Conservation (phyloP, 2,329 filamentous ascomycete species). For the Ascochyta clinopodiicola region DNA sequence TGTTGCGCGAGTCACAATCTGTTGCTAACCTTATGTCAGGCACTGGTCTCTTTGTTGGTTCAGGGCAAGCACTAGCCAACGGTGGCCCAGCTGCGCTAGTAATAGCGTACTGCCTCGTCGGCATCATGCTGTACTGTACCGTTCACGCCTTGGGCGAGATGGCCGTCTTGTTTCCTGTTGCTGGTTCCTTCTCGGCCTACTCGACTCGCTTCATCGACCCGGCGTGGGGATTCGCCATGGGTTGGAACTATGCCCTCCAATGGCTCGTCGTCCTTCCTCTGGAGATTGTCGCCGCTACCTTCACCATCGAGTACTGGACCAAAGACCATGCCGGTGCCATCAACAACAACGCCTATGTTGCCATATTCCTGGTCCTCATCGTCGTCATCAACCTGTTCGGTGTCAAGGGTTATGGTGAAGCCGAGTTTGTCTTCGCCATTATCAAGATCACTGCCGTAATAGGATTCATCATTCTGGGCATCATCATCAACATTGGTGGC, state of each 20-base stretch:
- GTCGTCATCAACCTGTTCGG: constrained; percentile 71
- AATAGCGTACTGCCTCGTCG: constrained; percentile 65
- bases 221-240: constrained; percentile 94
- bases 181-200: constrained; percentile 90
- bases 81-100: constrained; percentile 49
- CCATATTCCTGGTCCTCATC: constrained; percentile 79
- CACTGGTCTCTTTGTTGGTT: constrained; percentile 82
- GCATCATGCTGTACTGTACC: constrained; percentile 88
- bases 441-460: constrained; percentile 87
- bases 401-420: constrained; percentile 87
- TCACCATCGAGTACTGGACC: constrained; percentile 85
- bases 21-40: constrained; percentile 34
- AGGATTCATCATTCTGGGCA: constrained; percentile 86
- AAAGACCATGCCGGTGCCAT: constrained; percentile 51
- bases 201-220: constrained; percentile 92
- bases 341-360: constrained; percentile 70
- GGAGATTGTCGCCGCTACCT: constrained; percentile 84
- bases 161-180: constrained; percentile 87
- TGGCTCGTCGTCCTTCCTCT: constrained; percentile 85
- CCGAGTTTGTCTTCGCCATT: constrained; percentile 85
- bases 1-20: constrained; percentile 2
- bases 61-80: constrained; percentile 53
- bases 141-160: constrained; percentile 92
- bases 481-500: constrained; percentile 85
- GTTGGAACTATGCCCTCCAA: constrained; percentile 90